Evolutionary conservation across 169 alveolate genomes (phyloP), one percentile per base, ranked within the genome.

Genomic region (Eimeria acervulina): DNA sequence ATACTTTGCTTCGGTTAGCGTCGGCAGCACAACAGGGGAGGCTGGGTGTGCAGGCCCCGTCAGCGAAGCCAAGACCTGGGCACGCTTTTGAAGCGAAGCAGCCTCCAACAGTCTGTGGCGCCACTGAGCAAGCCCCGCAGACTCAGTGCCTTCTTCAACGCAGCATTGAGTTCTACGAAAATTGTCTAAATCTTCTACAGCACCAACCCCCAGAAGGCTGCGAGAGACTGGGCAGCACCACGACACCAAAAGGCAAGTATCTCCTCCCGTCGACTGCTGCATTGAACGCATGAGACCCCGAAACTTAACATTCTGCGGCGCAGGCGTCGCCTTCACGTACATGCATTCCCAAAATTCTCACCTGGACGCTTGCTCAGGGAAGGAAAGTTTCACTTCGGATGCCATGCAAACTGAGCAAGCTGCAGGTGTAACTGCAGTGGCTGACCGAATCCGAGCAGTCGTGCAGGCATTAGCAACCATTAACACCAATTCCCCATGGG

Each of bases 71-170:
- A 36, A 47, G 13, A 55, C 68, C 42, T n/a, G 83, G n/a, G 17
- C 44, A 13, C 40, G 17, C 26, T 21, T 17, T 36, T 15, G 83
- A 63, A 33, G 59, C 8, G 23, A 3, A 36, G 40, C 81, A 42
- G 28, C 40, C 31, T 6, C 15, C 63, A 61, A 17, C 23, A 26
- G 63, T 8, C 42, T 2, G 63, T 10, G 81, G 12, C 21, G 23
- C 70, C 31, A 38, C n/a, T 33, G 47, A 38, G 80, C 44, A 59
- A 61, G 33, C 63, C 81, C 23, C 66, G 23, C 12, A n/a, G 63
- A 12, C 33, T 10, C 81, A 87, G 17, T 23, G 66, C 81, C 81
- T 87, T 42, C 81, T 87, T 47, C 93, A 59, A 10, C 78, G 93
- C 21, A 33, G 83, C 83, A 87, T 61, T 36, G 31, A 44, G 59